Percentiles rank a stretch among this genome's conserved stretches.
These are phyloP conservation scores for Solanum verrucosum DNA, from an alignment of 257 asterid species.

Conservation along the genomic window DNA sequence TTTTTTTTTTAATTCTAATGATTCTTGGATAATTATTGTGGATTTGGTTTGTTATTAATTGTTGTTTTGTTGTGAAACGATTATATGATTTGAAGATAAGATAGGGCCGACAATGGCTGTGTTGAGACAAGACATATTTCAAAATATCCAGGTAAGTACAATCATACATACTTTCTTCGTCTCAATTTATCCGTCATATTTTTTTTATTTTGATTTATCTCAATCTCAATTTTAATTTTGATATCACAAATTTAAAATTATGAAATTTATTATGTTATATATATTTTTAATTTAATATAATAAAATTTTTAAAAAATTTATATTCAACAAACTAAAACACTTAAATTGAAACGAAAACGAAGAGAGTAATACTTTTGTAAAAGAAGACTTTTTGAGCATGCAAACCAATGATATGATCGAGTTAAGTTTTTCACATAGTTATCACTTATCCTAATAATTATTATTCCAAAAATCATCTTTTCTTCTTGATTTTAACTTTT, in stretches of 20 bases:
- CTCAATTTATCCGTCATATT: no score
- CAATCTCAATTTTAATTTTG: fast-evolving
- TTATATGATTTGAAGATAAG: conserved; percentile 59
- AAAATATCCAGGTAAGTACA: conserved; percentile 56
- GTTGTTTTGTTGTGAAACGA: neutral
- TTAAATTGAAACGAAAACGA: no score
- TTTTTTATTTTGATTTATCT: no score
- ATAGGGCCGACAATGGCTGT: conserved; percentile 96
- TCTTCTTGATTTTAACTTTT: no score
- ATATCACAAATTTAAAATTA: no score
- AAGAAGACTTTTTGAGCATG: neutral
- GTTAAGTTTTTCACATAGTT: neutral
- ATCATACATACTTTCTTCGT: neutral
- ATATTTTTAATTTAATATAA: no score
- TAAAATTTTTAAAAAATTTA: fast-evolving
- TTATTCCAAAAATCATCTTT: neutral
- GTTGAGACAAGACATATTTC: conserved; percentile 74
- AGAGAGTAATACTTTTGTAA: neutral
- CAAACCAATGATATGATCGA: neutral
- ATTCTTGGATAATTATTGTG: neutral
- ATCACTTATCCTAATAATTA: neutral
- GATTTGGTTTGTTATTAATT: neutral
- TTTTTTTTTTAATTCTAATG: neutral
- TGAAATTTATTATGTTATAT: no score
- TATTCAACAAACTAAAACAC: no score